A percentile compares a stretch with the other conserved stretches of the same genome.
Evolutionary conservation across 2,329 filamentous ascomycete species (phyloP).

Genomic region (Ceratocystis diversiconidia): DNA sequence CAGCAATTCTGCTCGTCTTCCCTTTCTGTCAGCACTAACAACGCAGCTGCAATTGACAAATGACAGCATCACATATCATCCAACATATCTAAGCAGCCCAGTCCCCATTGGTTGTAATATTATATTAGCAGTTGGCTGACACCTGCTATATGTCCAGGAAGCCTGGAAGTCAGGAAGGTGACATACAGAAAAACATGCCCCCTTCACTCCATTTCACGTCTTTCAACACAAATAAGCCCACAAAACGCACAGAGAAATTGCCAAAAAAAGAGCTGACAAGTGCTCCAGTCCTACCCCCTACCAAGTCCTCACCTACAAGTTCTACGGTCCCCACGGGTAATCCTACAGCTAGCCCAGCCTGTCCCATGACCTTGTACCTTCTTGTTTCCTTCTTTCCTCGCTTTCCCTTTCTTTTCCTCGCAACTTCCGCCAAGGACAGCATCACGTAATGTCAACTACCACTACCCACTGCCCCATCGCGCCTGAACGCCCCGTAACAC

Average conservation of each 20-base stretch:
- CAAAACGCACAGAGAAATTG: constrained; percentile 4
- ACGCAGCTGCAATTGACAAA: neutral
- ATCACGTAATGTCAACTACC: neutral
- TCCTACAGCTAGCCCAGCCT: neutral
- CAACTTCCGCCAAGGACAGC: neutral
- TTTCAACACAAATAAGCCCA: neutral
- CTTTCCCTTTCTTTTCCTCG: neutral
- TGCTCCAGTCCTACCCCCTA: too few relatives aligned
- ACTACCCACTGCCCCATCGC: neutral
- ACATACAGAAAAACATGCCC: neutral
- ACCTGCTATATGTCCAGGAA: neutral
- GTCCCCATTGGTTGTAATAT: neutral
- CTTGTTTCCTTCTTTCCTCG: neutral
- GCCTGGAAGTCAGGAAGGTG: neutral
- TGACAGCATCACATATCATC: neutral
- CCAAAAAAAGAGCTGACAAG: constrained; percentile 7
- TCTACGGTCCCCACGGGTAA: neutral
- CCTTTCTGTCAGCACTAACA: neutral
- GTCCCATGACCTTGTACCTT: neutral
- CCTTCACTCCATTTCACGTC: neutral
- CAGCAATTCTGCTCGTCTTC: neutral
- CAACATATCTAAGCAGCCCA: neutral
- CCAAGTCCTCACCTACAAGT: neutral
- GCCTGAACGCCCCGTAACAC: neutral
- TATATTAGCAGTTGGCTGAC: neutral